Base-by-base conservation (phyloP, 2,329 filamentous ascomycete genomes). In the Fusarium anthophilum region DNA sequence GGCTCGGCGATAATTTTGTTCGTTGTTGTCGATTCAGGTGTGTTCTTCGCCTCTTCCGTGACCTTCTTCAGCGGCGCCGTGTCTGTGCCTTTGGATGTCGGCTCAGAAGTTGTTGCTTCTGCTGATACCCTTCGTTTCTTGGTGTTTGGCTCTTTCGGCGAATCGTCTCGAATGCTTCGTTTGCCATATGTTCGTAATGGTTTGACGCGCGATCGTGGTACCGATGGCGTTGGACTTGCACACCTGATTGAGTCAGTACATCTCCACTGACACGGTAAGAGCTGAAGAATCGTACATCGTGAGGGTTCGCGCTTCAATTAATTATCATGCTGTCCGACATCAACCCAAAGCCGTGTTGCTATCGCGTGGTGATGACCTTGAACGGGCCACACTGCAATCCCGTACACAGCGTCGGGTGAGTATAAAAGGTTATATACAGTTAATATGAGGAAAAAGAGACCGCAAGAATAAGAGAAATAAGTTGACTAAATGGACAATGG, bases 121-220 rank as follows among this genome's bases (percentile, higher is more conserved):
- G 60, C 20, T 1, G 63, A 68, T 1, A 69, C 38, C 12, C 76
- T 73, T 24, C 69, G 73, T 48, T 69, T 83, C 68, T 83, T 83
- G 1, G 65, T 15, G 5, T 20, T 71, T 2, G 65, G 38, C 28
- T 73, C 63, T 6, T 53, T 66, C 0, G 74, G 69, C 0, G 78
- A 76, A 14, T 82, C 79, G n/a, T 53, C 69, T 41, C 73, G 69
- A 14, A 80, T 79, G 9, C 74, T 75, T 20, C 81, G 80, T 69
- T 82, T 83, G 48, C 84, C 82, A 47, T 86, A 86, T 18, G 84
- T 86, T 63, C 82, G 81, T 20, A 84, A 72, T 9, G 80, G 78
- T 66, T 82, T 83, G 58, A 77, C 78, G 58, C 82, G 80, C 43
- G 78, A 78, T 63, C 78, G 79, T 26, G 77, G 60, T 14, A 63